Evolutionary conservation across 148 eudicot species (phyloP).

Genomic region (Linanthus parryae): DNA sequence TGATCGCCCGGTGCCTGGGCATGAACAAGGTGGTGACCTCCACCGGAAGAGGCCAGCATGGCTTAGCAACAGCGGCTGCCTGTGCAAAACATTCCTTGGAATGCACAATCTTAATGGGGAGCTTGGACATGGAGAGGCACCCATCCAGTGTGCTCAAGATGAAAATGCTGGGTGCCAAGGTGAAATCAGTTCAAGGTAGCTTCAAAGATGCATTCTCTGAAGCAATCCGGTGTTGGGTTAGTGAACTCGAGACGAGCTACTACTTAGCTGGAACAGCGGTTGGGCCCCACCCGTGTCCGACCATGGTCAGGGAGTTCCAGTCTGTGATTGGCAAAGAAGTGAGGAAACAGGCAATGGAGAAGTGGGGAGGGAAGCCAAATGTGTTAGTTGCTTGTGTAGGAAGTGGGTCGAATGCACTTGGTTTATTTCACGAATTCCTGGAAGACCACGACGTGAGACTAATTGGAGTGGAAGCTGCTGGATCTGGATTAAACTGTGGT

Average conservation of each 20-base stretch:
- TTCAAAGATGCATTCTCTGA: slow-evolving; percentile 67
- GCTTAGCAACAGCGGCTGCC: slow-evolving; percentile 74
- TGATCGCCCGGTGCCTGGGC: slow-evolving; percentile 74
- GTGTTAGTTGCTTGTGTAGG: slow-evolving; percentile 79
- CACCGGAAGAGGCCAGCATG: slow-evolving; percentile 82
- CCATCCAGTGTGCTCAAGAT: slow-evolving; percentile 45
- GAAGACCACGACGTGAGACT: slow-evolving; percentile 1
- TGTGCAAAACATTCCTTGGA: slow-evolving; percentile 58
- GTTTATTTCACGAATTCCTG: slow-evolving; percentile 36
- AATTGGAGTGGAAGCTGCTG: slow-evolving; percentile 7
- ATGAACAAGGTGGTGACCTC: slow-evolving; percentile 41
- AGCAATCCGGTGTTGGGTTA: slow-evolving; percentile 38
- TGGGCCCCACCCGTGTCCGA: slow-evolving; percentile 87
- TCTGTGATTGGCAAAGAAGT: slow-evolving; percentile 81
- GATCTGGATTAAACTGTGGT: background rate
- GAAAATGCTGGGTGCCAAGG: slow-evolving; percentile 65
- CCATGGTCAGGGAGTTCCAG: slow-evolving; percentile 82
- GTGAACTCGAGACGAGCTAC: slow-evolving; percentile 29
- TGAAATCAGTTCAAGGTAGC: slow-evolving; percentile 25
- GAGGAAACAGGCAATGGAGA: slow-evolving; percentile 66
- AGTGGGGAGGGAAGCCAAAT: slow-evolving; percentile 85
- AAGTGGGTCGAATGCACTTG: slow-evolving; percentile 86
- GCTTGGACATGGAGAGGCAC: slow-evolving; percentile 46
- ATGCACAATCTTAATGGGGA: slow-evolving; percentile 59
- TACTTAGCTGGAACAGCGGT: slow-evolving; percentile 21